Evolutionary conservation across 2,329 filamentous ascomycete species (phyloP).

Genomic region (Arthrobotrys conoides): DNA sequence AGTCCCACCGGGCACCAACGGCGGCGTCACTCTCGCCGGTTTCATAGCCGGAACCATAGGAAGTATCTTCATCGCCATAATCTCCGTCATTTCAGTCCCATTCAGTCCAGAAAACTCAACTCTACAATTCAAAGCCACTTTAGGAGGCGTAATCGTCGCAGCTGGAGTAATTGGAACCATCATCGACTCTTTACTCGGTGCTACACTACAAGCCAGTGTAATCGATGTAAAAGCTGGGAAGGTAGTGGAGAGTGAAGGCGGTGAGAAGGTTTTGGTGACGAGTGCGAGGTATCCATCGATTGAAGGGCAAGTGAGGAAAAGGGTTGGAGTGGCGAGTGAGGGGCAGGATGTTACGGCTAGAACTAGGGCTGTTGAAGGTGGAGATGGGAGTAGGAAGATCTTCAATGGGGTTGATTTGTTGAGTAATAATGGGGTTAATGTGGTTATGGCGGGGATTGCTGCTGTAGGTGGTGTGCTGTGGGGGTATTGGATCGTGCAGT

Average conservation of each 20-base stretch:
- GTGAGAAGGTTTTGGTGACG: conserved; percentile 71
- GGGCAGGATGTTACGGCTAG: conserved; percentile 66
- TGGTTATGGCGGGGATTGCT: conserved; percentile 88
- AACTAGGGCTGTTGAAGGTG: conserved; percentile 67
- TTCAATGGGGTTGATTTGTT: conserved; percentile 80
- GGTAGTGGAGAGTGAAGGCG: conserved; percentile 88
- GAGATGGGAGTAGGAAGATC: conserved; percentile 73
- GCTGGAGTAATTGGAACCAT: conserved; percentile 86
- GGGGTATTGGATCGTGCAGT: conserved; percentile 50
- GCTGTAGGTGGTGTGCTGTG: conserved; percentile 74
- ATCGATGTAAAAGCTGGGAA: conserved; percentile 86
- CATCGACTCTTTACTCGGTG: conserved; percentile 89
- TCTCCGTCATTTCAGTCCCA: conserved; percentile 77
- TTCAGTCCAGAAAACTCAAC: conserved; percentile 74
- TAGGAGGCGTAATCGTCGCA: conserved; percentile 72
- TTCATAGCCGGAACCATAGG: conserved; percentile 81
- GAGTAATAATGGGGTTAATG: conserved; percentile 96
- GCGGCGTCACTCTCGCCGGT: conserved; percentile 84
- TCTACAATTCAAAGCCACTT: conserved; percentile 70
- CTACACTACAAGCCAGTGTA: conserved; percentile 86
- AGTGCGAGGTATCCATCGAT: conserved; percentile 55
- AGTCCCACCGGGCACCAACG: conserved; percentile 93
- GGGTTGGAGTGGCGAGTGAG: conserved; percentile 65
- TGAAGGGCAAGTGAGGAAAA: conserved; percentile 48
- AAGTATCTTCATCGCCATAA: conserved; percentile 78